Base-by-base conservation (phyloP, 352 stramenopile genomes). In the Globisporangium acanthophoron region DNA sequence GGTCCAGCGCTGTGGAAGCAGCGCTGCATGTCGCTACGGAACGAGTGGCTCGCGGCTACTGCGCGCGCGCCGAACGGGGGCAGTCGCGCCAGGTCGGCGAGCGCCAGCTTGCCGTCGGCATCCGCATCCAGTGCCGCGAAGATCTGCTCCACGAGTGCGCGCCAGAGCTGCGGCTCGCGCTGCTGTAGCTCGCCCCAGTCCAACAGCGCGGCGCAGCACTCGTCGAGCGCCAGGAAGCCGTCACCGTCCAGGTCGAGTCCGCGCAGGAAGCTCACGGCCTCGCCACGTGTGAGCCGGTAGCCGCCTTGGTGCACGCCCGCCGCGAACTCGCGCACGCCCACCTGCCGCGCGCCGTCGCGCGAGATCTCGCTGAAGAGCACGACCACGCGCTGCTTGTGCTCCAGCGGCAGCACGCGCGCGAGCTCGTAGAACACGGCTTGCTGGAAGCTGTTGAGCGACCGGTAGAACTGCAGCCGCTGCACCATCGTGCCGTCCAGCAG, bases 381-480 rank as follows among this genome's bases (percentile, higher is more conserved):
- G 15, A 90, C 44, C 27, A 88, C 54, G 41, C 86, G 67, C 51
- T 86, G 61, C 49, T 87, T 90, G 45, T 70, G 39, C 35, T 73
- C 73, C 15, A 88, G 60, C 29, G 82, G 78, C 33, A 92, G 49
- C 3, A 72, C 51, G 3, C 64, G 65, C 44, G 74, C 72, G 18
- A 92, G 72, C 52, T 90, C 74, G 45, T 68, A 73, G 35, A 92
- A 70, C 47, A 85, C 78, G 13, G 74, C 73, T 45, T 84, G 78
- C 49, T 92, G 82, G 46, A 92, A 70, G 37, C 73, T 74, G 47
- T 85, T 89, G 39, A 89, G 77, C 29, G 78, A 78, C 20, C 82
- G 80, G 56, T 92, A 88, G 16, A 90, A 65, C 45, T 92, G 82
- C 24, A 92, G 61, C 5, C 78, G 74, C 58, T 92, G 82, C 29